Evolutionary conservation across 2,329 filamentous ascomycete species (phyloP).

Genomic region (Macrophomina phaseolina): DNA sequence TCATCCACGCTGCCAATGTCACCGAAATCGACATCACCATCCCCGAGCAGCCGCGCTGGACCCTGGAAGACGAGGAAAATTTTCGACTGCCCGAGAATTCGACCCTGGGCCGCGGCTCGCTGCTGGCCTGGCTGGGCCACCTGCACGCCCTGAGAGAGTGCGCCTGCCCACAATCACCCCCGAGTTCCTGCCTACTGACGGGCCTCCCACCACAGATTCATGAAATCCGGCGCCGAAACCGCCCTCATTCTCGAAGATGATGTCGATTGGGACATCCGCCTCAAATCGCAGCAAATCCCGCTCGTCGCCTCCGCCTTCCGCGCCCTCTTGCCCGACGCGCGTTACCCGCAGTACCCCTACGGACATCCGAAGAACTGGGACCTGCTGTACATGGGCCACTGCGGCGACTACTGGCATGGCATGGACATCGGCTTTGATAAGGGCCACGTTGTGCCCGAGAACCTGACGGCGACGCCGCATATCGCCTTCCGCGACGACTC

Average conservation of each 20-base stretch:
- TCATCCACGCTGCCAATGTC: constrained; percentile 50
- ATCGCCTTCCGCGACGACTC: constrained; percentile 45
- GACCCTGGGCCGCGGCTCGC: constrained; percentile 44
- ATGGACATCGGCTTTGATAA: constrained; percentile 31
- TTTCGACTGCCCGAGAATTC: constrained; percentile 42
- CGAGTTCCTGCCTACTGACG: neutral
- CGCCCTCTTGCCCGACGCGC: constrained; percentile 42
- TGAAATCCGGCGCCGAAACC: constrained; percentile 49
- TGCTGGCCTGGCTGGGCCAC: constrained; percentile 53
- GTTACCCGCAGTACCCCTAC: constrained; percentile 45
- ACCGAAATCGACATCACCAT: constrained; percentile 51
- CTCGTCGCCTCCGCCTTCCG: constrained; percentile 48
- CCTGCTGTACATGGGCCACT: constrained; percentile 52
- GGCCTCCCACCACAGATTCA: constrained; percentile 40
- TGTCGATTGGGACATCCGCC: constrained; percentile 53
- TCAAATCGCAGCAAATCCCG: constrained; percentile 50
- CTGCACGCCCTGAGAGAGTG: constrained; percentile 50
- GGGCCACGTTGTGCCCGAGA: constrained; percentile 35
- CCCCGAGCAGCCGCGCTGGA: constrained; percentile 50
- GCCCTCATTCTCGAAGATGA: constrained; percentile 54
- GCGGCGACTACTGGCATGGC: constrained; percentile 49
- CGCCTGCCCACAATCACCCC: neutral
- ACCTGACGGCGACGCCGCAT: constrained; percentile 42
- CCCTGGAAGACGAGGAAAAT: constrained; percentile 46
- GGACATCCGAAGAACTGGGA: constrained; percentile 49